Conservation (phyloP, 768 basidiomycete genomes). For the Boletellus ananiceps region DNA sequence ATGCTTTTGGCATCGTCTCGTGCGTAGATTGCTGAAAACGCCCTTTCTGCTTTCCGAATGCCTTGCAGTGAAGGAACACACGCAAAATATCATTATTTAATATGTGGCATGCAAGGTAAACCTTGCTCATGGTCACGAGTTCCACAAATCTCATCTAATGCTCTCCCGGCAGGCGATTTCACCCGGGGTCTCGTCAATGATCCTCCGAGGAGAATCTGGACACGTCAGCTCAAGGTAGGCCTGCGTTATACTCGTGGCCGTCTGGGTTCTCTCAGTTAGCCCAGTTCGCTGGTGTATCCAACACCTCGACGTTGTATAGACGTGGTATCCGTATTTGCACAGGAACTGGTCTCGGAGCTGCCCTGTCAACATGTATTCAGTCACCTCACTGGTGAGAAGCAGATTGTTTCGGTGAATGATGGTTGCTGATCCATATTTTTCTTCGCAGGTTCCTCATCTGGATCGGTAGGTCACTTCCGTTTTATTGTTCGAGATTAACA, state of each 20-base stretch:
- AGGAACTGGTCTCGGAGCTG: constrained; percentile 77
- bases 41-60: constrained; percentile 9
- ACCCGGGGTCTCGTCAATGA: constrained; percentile 65
- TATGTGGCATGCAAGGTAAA: constrained; percentile 69
- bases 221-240: constrained; percentile 69
- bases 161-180: constrained; percentile 53
- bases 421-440: constrained; percentile 1
- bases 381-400: constrained; percentile 59
- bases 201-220: constrained; percentile 71
- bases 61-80: constrained; percentile 58
- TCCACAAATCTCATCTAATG: neutral
- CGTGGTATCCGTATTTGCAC: constrained; percentile 80
- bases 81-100: constrained; percentile 75
- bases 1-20: constrained; percentile 78
- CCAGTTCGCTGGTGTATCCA: constrained; percentile 77
- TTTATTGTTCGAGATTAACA: constrained; percentile 8
- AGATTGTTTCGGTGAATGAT: neutral
- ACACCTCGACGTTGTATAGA: constrained; percentile 74
- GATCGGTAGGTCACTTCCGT: constrained; percentile 47
- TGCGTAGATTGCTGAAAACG: constrained; percentile 29
- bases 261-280: constrained; percentile 3
- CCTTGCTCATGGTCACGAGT: neutral
- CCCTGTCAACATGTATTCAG: constrained; percentile 74
- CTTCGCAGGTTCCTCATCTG: constrained; percentile 66
- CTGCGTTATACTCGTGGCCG: neutral